phyloP scores from a whole-genome alignment of 1,284 basidiomycete genomes.

The Psilocybe mexicana region DNA sequence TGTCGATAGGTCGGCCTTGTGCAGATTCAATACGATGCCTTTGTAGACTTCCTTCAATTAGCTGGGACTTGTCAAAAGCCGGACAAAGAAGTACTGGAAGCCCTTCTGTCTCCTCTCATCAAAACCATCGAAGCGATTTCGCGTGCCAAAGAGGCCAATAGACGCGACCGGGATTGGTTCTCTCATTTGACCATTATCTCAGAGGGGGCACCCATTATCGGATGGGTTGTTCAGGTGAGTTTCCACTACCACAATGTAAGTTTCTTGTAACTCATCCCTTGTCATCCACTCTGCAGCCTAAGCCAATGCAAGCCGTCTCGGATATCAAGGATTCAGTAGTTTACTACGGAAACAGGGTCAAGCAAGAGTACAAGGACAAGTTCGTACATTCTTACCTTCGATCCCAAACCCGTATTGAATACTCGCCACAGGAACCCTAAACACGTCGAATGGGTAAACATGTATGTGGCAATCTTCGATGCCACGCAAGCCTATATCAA shows the following conservation, averaged over 20 bases:
- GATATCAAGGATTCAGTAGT: conserved; percentile 88
- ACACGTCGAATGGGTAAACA: conserved; percentile 87
- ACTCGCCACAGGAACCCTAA: conserved; percentile 68
- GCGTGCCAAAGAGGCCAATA: conserved; percentile 81
- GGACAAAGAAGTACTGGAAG: conserved; percentile 57
- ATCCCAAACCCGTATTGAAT: not conserved
- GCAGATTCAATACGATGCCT: conserved; percentile 66
- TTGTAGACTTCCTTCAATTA: conserved; percentile 69
- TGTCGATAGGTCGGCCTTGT: conserved; percentile 65
- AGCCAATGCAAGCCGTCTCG: conserved; percentile 81
- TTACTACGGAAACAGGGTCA: conserved; percentile 90
- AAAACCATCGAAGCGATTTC: conserved; percentile 75
- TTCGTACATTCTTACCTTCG: conserved; percentile 36
- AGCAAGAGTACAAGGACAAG: conserved; percentile 95
- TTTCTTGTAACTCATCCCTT: not conserved
- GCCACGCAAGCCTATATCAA: conserved; percentile 83
- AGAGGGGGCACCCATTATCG: conserved; percentile 84
- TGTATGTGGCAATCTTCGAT: conserved; percentile 75
- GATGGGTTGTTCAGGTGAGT: conserved; percentile 88
- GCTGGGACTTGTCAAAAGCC: conserved; percentile 83
- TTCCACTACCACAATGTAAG: not conserved
- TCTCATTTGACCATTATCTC: conserved; percentile 81
- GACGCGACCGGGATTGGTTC: conserved; percentile 82
- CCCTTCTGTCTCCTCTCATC: conserved; percentile 73
- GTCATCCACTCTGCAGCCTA: conserved; percentile 50